Evolutionary conservation across 306 rosid species (phyloP), one percentile per base, ranked within the genome.

Genomic region (Acacia melanoxylon): DNA sequence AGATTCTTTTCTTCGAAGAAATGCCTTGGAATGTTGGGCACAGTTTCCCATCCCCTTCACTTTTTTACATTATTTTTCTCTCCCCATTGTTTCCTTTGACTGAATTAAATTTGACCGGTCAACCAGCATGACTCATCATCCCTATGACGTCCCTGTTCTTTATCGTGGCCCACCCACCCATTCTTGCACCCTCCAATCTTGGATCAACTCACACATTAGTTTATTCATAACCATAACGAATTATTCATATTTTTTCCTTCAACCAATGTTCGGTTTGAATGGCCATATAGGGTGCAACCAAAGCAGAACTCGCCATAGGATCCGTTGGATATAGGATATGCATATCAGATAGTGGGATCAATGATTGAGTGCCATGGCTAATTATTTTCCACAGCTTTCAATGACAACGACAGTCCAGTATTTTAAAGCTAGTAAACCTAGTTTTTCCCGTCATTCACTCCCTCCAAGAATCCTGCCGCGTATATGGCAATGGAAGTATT

Each of bases 61-160:
- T 58, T 58, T 80, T 80, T 84, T 78, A 82, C 89, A 45, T 79
- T 86, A 78, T 82, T 19, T 17, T 62, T 73, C 29, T 59, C 80
- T 19, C 31, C 77, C 27, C 65, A 24, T 59, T 68, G 83, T 82
- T 88, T 80, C 71, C 85, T 76, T 81, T 79, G 82, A 83, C 87
- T 65, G 16, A 78, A 61, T 79, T 65, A 41, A 59, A 5, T 81
- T 92, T 92, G 92, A 92, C 97, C 83, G 56, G 92, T 92, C 95
- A 88, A 91, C 88, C 31, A 24, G 71, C 87, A 19, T 84, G 82
- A 73, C 84, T 69, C 46, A 83, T 73, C 46, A 83, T 69, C 83
- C 78, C 82, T 31, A 76, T 16, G 74, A 76, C 82, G 73, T 85
- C 74, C 73, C 20, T 63, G 14, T 24, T 51, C 85, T 20, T 7